These are phyloP conservation scores for Candida maesae DNA, from an alignment of 805 yeast genomes.

Conservation along the genomic window DNA sequence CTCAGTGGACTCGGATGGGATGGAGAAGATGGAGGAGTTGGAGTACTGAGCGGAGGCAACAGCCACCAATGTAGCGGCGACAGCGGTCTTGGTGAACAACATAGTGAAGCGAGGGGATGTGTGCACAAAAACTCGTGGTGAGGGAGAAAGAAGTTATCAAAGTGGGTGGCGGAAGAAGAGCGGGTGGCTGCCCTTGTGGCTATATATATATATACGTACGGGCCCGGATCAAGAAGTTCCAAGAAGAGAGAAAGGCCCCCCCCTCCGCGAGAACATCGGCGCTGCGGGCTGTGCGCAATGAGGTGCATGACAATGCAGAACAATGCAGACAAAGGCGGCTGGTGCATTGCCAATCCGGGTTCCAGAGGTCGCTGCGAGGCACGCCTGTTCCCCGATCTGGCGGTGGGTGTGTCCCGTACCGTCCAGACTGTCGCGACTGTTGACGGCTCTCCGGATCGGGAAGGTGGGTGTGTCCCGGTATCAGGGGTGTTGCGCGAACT, in stretches of 20 bases:
- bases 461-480: no score
- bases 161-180: background rate
- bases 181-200: background rate
- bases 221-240: background rate
- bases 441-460: no score
- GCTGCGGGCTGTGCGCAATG: background rate
- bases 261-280: no score
- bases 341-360: no score
- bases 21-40: conserved; percentile 10
- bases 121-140: conserved; percentile 5
- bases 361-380: no score
- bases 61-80: conserved; percentile 13
- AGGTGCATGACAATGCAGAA: background rate
- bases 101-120: conserved; percentile 11
- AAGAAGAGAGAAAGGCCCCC: background rate
- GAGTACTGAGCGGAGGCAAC: conserved; percentile 20
- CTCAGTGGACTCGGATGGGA: conserved; percentile 4
- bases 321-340: no score
- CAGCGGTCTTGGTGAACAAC: conserved; percentile 17
- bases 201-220: no score
- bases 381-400: no score
- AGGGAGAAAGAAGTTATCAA: background rate
- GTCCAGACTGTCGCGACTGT: no score
- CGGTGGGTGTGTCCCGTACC: no score
- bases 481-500: no score